Evolutionary conservation across 139 green algal genomes (phyloP), one percentile per base, ranked within the genome.

Genomic region (Desmodesmus armatus): DNA sequence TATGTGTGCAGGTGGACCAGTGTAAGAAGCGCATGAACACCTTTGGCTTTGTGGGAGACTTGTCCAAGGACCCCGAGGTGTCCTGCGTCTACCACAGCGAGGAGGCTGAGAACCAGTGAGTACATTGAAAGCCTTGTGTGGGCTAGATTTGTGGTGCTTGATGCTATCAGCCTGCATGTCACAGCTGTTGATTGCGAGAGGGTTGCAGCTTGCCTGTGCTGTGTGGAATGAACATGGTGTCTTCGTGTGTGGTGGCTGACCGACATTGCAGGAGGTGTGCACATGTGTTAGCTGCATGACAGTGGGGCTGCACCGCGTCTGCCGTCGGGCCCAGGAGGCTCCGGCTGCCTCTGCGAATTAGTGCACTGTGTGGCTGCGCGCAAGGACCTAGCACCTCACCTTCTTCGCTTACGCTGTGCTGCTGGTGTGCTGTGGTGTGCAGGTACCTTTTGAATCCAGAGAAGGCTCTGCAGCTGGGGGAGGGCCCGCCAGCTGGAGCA

Each of bases 1-100:
- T 55, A 55, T 55, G 47, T 55, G 47, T 21, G 47, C 77, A 97
- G 89, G 93, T 96, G 78, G 87, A 95, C 63, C 70, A 91, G 35
- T 99, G 97, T 93, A 99, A 98, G 90, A 88, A 93, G 21, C 95
- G 96, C 87, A 99, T 99, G 96, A 99, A 99, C 92, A 99, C 97
- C 1, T 99, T 99, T 92, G 97, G 96, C 0, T 99, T 97, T 89
- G 97, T 99, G 55, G 97, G 97, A 7, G 97, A 99, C 88, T 85
- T 99, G 49, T 89, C 96, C 23, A 91, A 94, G 27, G 88, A 89
- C 11, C 95, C 95, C 19, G 93, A 98, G 89, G 93, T 98, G 40
- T 82, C 93, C 4, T 99, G 98, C 85, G 95, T 99, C 60, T 99
- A 99, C 85, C 98, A 99, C 88, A 94, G 79, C 25, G 97, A 99